A percentile compares a stretch with the other conserved stretches of the same genome.
Evolutionary conservation across 768 basidiomycete species (phyloP).

Genomic region (Tricholoma saponaceum): DNA sequence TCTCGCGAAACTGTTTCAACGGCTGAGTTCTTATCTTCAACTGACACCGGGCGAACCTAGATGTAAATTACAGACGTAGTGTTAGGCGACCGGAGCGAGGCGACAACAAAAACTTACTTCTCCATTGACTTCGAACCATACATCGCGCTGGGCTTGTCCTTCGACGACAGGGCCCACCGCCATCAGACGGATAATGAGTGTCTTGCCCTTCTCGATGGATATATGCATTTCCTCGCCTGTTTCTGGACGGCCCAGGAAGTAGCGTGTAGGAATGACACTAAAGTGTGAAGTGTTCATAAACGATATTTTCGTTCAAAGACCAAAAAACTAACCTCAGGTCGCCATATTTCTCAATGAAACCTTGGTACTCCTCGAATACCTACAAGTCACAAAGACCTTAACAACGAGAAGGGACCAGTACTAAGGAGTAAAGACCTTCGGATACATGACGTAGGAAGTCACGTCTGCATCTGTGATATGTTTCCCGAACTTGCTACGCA

Average conservation of each 20-base stretch:
- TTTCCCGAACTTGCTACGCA: slow-evolving; percentile 92
- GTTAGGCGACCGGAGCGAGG: slow-evolving; percentile 1
- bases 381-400: slow-evolving; percentile 22
- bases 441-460: slow-evolving; percentile 96
- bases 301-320: not conserved
- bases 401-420: slow-evolving; percentile 1
- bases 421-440: slow-evolving; percentile 59
- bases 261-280: slow-evolving; percentile 93
- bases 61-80: slow-evolving; percentile 15
- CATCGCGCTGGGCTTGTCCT: slow-evolving; percentile 88
- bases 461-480: slow-evolving; percentile 94
- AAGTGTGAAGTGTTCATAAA: slow-evolving; percentile 7
- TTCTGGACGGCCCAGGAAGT: slow-evolving; percentile 91
- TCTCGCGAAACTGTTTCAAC: slow-evolving; percentile 92
- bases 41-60: slow-evolving; percentile 89
- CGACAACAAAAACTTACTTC: slow-evolving; percentile 50
- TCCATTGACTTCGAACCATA: slow-evolving; percentile 98
- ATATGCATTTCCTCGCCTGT: slow-evolving; percentile 97
- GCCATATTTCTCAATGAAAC: slow-evolving; percentile 93
- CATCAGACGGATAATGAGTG: slow-evolving; percentile 92
- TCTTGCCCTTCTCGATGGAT: slow-evolving; percentile 95
- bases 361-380: slow-evolving; percentile 97
- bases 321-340: slow-evolving; percentile 70
- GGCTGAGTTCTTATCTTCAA: slow-evolving; percentile 96
- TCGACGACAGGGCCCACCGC: slow-evolving; percentile 92